phyloP scores from a whole-genome alignment of 306 rosid species.

The Quercus agrifolia region DNA sequence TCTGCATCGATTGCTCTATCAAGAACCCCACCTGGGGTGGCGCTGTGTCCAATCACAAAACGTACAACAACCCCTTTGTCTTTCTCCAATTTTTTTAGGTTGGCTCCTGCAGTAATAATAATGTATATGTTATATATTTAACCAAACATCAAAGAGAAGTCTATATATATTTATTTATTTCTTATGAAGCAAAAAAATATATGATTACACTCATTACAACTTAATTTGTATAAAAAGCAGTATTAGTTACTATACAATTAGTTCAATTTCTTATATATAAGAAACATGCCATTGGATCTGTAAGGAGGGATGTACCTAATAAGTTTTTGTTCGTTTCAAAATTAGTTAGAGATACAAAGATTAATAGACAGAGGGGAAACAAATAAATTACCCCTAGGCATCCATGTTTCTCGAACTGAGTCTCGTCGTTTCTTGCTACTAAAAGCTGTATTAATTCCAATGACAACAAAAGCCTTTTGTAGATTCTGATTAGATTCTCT shows the following conservation, averaged over 20 bases:
- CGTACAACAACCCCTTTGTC: constrained; percentile 84
- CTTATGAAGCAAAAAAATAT: too few relatives aligned
- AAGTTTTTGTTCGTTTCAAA: too few relatives aligned
- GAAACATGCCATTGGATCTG: too few relatives aligned
- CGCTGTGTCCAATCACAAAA: constrained; percentile 83
- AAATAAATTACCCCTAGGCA: constrained; percentile 52
- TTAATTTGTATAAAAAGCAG: too few relatives aligned
- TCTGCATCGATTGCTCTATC: constrained; percentile 76
- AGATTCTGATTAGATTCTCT: constrained; percentile 7
- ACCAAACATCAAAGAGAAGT: too few relatives aligned
- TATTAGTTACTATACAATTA: too few relatives aligned
- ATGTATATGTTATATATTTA: not conserved
- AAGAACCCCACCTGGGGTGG: constrained; percentile 51
- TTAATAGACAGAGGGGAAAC: too few relatives aligned
- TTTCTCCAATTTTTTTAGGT: constrained; percentile 56
- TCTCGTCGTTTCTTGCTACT: constrained; percentile 81
- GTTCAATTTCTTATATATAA: too few relatives aligned
- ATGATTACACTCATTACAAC: too few relatives aligned
- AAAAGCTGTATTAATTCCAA: constrained; percentile 87
- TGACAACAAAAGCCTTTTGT: constrained; percentile 75
- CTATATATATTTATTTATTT: too few relatives aligned
- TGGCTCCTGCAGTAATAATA: constrained; percentile 34
- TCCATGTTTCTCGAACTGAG: constrained; percentile 76
- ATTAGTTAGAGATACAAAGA: not conserved
- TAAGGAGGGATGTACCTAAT: too few relatives aligned